Percentiles rank a stretch among this genome's conserved stretches.
These are phyloP conservation scores for Neofusicoccum cordaticola DNA, from an alignment of 2,329 filamentous ascomycete genomes.

Conservation along the genomic window DNA sequence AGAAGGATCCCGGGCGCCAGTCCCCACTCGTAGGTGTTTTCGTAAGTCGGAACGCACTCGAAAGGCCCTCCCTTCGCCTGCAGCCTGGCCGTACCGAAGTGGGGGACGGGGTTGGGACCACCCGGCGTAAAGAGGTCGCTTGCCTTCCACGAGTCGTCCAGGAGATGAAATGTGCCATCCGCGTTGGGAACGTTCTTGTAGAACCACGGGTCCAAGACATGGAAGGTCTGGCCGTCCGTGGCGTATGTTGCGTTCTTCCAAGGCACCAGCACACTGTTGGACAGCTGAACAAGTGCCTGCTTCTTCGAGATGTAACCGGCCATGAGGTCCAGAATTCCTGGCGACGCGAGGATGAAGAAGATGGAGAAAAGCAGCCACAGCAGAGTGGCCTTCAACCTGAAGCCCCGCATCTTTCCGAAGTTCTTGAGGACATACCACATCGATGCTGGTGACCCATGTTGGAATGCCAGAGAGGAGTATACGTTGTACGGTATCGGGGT, in stretches of 20 bases:
- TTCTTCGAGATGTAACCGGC: slow-evolving; percentile 12
- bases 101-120: background rate
- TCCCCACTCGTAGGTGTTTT: slow-evolving; percentile 12
- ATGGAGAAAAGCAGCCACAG: slow-evolving; percentile 13
- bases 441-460: background rate
- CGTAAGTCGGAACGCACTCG: background rate
- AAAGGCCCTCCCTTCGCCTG: background rate
- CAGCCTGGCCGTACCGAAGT: background rate
- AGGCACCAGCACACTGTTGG: background rate
- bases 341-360: slow-evolving; percentile 8
- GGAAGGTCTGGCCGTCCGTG: background rate
- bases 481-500: slow-evolving; percentile 4
- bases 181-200: background rate
- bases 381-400: slow-evolving; percentile 6
- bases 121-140: background rate
- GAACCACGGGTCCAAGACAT: background rate
- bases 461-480: slow-evolving; percentile 4
- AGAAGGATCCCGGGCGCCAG: slow-evolving; percentile 3
- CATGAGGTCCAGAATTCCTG: slow-evolving; percentile 13
- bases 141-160: background rate
- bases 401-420: background rate
- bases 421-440: background rate
- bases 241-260: background rate
- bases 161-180: background rate
- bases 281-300: background rate